Conservation (phyloP, 108 stramenopile genomes). For the Aurantiochytrium sp. region DNA sequence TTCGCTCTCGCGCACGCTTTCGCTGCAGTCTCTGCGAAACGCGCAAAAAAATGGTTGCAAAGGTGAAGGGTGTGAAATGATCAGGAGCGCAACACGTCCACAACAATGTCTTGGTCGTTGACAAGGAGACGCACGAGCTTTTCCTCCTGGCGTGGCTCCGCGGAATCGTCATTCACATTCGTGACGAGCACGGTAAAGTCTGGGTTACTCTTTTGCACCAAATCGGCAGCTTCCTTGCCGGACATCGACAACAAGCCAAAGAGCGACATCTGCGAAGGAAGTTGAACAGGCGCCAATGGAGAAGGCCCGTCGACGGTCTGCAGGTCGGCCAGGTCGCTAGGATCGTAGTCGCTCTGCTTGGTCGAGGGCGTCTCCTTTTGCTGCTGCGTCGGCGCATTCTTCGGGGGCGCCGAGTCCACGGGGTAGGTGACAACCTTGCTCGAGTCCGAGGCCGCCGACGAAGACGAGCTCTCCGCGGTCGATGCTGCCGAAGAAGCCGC, state of each 20-base stretch:
- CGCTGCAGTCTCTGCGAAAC: no score
- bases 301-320: neutral
- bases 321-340: neutral
- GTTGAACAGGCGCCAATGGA: neutral
- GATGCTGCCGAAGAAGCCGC: neutral
- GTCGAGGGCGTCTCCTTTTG: no score
- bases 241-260: slow-evolving; percentile 3
- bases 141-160: neutral
- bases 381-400: no score
- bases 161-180: neutral
- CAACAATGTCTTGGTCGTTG: slow-evolving; percentile 9
- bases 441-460: neutral
- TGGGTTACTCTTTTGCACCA: neutral
- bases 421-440: no score
- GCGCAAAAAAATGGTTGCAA: no score
- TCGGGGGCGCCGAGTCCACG: no score
- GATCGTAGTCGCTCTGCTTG: neutral
- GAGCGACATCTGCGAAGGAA: neutral
- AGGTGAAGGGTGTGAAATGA: neutral
- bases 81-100: neutral
- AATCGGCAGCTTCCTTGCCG: neutral
- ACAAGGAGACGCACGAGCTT: slow-evolving; percentile 4
- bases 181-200: neutral
- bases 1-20: no score
- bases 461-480: neutral